Conservation (phyloP, 371 early-diverging fungal genomes). For the Parasitella parasitica region DNA sequence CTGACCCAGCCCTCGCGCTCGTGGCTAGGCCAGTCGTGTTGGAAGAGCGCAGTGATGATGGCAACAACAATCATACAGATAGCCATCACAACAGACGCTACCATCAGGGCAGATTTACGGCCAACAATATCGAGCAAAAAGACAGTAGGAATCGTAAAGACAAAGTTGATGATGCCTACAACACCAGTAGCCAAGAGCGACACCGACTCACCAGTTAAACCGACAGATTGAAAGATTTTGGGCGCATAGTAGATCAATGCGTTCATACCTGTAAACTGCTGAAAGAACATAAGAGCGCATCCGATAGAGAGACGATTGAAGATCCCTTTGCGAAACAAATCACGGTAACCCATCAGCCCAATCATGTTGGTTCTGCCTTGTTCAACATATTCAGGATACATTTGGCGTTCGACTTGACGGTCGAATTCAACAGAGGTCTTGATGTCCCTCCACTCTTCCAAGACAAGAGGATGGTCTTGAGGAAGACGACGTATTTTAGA, state of each 20-base stretch:
- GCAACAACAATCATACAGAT: constrained; percentile 48
- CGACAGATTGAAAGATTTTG: constrained; percentile 66
- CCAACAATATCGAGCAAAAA: constrained; percentile 71
- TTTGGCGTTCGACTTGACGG: constrained; percentile 45
- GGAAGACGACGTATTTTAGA: constrained; percentile 70
- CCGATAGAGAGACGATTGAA: constrained; percentile 65
- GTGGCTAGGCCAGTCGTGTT: constrained; percentile 39
- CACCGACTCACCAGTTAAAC: constrained; percentile 52
- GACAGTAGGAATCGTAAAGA: constrained; percentile 58
- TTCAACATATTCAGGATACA: constrained; percentile 32
- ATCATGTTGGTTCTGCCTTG: constrained; percentile 22
- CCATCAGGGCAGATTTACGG: constrained; percentile 51
- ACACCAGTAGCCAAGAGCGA: constrained; percentile 69
- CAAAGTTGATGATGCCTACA: constrained; percentile 70
- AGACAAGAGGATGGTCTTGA: constrained; percentile 51
- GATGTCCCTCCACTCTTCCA: constrained; percentile 76
- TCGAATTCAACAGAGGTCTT: constrained; percentile 72
- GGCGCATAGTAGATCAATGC: constrained; percentile 75
- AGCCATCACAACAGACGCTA: constrained; percentile 42
- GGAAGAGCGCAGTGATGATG: constrained; percentile 34
- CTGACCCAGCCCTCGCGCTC: constrained; percentile 39
- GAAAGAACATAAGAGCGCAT: constrained; percentile 66
- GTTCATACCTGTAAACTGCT: constrained; percentile 79
- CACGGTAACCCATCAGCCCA: constrained; percentile 63
- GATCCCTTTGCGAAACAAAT: constrained; percentile 66